These are phyloP conservation scores for Pneumocystis carinii DNA, from an alignment of 1,139 yeast species.

Conservation along the genomic window DNA sequence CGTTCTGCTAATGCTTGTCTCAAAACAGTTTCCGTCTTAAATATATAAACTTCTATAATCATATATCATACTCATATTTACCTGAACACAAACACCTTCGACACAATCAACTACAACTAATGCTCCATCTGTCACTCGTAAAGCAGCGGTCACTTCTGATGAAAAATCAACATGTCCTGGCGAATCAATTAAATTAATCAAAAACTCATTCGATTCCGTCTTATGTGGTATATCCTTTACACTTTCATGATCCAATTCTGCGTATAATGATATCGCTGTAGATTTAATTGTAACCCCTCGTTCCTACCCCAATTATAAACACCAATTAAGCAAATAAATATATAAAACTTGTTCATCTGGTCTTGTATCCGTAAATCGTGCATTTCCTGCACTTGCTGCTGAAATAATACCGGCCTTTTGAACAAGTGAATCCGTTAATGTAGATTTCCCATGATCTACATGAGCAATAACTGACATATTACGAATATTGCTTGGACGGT, in stretches of 20 bases:
- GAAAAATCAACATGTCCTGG: conserved; percentile 99
- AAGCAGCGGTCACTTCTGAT: conserved; percentile 99
- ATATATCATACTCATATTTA: not conserved
- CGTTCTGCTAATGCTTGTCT: conserved; percentile 99
- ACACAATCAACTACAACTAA: conserved; percentile 97
- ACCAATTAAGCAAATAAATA: not conserved
- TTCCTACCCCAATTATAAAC: conserved; percentile 30
- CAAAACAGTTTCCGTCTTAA: conserved; percentile 85
- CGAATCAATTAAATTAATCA: conserved; percentile 95
- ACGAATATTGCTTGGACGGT: conserved; percentile 26
- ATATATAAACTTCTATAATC: not conserved
- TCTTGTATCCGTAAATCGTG: conserved; percentile 99
- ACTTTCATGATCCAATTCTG: conserved; percentile 81
- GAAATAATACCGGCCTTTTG: conserved; percentile 99
- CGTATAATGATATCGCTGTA: conserved; percentile 91
- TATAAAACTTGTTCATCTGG: conserved; percentile 67
- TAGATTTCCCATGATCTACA: conserved; percentile 99
- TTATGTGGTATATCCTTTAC: conserved; percentile 91
- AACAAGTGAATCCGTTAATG: conserved; percentile 96
- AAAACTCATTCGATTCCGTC: conserved; percentile 86
- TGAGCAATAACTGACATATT: conserved; percentile 99
- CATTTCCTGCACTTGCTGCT: conserved; percentile 98
- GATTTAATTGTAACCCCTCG: conserved; percentile 99
- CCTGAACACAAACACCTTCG: conserved; percentile 99
- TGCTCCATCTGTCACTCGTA: conserved; percentile 99